Percentiles rank a stretch among this genome's conserved stretches.
Evolutionary conservation across 2,329 filamentous ascomycete species (phyloP).

Genomic region (Exophiala mesophila): DNA sequence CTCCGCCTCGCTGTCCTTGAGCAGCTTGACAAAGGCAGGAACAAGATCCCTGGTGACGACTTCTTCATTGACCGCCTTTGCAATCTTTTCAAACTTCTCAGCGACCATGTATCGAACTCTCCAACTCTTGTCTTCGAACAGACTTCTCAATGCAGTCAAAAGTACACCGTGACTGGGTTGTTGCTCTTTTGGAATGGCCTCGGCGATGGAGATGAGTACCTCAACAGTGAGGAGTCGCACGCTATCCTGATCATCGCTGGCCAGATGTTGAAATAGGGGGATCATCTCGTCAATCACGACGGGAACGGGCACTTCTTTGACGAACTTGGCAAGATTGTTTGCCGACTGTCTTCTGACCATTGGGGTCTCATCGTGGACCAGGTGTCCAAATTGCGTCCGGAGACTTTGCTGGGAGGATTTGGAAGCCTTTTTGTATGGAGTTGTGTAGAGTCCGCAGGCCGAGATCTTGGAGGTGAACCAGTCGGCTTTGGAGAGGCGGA

Average conservation of each 20-base stretch:
- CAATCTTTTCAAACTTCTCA: conserved; percentile 98
- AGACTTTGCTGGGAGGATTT: conserved; percentile 84
- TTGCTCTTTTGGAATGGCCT: conserved; percentile 96
- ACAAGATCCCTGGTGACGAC: conserved; percentile 91
- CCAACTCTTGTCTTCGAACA: conserved; percentile 99
- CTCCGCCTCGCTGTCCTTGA: conserved; percentile 97
- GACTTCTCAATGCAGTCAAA: conserved; percentile 78
- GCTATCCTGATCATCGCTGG: conserved; percentile 94
- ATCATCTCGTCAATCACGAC: conserved; percentile 99
- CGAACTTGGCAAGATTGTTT: conserved; percentile 93
- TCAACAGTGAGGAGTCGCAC: conserved; percentile 94
- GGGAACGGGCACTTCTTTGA: conserved; percentile 89
- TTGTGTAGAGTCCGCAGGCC: conserved; percentile 89
- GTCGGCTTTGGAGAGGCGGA: conserved; percentile 96
- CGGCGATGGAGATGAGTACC: conserved; percentile 90
- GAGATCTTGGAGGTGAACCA: conserved; percentile 99
- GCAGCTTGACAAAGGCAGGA: conserved; percentile 91
- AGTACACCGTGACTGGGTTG: conserved; percentile 93
- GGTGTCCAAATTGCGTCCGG: conserved; percentile 81
- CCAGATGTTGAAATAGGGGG: conserved; percentile 94
- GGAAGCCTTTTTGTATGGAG: conserved; percentile 87
- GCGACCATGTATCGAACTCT: conserved; percentile 98
- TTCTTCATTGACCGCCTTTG: conserved; percentile 96
- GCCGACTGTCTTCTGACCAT: conserved; percentile 98
- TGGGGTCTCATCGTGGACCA: conserved; percentile 97